These are phyloP conservation scores for Viola odorata DNA, from an alignment of 345 rosid genomes.

Conservation along the genomic window DNA sequence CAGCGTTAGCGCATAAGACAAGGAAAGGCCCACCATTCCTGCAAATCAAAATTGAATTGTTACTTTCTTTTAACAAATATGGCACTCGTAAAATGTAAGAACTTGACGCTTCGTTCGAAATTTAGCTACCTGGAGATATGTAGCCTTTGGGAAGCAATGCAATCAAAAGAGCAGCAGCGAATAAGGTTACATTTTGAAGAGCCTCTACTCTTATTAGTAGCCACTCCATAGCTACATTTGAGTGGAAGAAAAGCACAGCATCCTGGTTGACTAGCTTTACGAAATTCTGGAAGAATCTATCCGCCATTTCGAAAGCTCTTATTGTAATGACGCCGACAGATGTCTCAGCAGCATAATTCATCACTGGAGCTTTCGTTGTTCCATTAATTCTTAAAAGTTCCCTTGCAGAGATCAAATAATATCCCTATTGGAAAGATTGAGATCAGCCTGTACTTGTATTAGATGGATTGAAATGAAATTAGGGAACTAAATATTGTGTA, in stretches of 20 bases:
- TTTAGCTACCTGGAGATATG: constrained; percentile 34
- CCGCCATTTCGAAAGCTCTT: constrained; percentile 54
- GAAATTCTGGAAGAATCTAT: constrained; percentile 50
- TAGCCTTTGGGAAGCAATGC: background rate
- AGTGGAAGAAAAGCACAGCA: constrained; percentile 54
- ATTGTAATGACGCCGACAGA: constrained; percentile 62
- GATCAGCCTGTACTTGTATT: background rate
- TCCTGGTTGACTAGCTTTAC: constrained; percentile 52
- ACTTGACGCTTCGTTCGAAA: no score
- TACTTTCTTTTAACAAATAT: background rate
- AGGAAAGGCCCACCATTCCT: constrained; percentile 71
- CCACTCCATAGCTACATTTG: constrained; percentile 36
- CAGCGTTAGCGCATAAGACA: constrained; percentile 67
- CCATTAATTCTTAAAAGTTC: constrained; percentile 62
- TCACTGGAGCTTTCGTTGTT: constrained; percentile 78
- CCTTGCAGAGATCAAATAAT: constrained; percentile 12
- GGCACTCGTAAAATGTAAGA: no score
- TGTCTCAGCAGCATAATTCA: constrained; percentile 71
- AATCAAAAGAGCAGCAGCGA: background rate
- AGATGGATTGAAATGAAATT: background rate
- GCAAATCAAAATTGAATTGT: constrained; percentile 2
- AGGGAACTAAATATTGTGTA: constrained; percentile 4
- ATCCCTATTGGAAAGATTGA: constrained; percentile 2
- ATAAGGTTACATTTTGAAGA: background rate
- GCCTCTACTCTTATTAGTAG: background rate